These are phyloP conservation scores for Euphorbia celastroides DNA, from an alignment of 441 rosid genomes.

Conservation along the genomic window DNA sequence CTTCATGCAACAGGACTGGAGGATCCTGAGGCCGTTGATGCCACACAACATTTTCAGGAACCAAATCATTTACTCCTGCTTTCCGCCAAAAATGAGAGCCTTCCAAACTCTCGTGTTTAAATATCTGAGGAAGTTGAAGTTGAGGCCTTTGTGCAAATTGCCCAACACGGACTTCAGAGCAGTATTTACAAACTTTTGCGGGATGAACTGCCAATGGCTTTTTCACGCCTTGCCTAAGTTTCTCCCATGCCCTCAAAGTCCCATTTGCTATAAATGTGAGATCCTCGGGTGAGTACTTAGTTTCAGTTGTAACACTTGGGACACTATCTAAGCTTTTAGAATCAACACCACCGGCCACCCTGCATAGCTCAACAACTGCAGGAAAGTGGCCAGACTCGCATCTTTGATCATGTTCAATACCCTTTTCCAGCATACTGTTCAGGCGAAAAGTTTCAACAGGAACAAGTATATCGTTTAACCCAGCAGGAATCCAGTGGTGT, in stretches of 20 bases:
- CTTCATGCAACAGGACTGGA: conserved; percentile 51
- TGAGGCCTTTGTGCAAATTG: conserved; percentile 76
- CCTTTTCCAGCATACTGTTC: conserved; percentile 46
- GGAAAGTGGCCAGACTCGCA: conserved; percentile 72
- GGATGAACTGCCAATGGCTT: conserved; percentile 60
- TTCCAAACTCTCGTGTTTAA: conserved; percentile 64
- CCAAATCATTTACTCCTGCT: conserved; percentile 67
- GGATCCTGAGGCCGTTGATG: conserved; percentile 73
- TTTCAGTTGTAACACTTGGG: conserved; percentile 21
- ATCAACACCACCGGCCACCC: conserved; percentile 66
- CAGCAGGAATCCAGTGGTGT: conserved; percentile 79
- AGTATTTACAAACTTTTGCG: conserved; percentile 63
- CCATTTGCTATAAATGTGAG: conserved; percentile 38
- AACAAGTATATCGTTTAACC: conserved; percentile 57
- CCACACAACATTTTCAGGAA: conserved; percentile 77
- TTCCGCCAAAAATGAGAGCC: conserved; percentile 78
- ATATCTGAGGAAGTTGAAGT: conserved; percentile 63
- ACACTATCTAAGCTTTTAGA: not conserved
- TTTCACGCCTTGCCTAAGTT: conserved; percentile 49
- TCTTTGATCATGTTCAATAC: conserved; percentile 60
- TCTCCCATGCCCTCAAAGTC: conserved; percentile 73
- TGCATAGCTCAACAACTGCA: conserved; percentile 73
- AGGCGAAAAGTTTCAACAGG: conserved; percentile 63
- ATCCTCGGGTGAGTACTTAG: conserved; percentile 34
- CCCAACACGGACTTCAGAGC: conserved; percentile 78